These are phyloP conservation scores for Monilinia vaccinii-corymbosi DNA, from an alignment of 2,329 filamentous ascomycete species.

Conservation along the genomic window DNA sequence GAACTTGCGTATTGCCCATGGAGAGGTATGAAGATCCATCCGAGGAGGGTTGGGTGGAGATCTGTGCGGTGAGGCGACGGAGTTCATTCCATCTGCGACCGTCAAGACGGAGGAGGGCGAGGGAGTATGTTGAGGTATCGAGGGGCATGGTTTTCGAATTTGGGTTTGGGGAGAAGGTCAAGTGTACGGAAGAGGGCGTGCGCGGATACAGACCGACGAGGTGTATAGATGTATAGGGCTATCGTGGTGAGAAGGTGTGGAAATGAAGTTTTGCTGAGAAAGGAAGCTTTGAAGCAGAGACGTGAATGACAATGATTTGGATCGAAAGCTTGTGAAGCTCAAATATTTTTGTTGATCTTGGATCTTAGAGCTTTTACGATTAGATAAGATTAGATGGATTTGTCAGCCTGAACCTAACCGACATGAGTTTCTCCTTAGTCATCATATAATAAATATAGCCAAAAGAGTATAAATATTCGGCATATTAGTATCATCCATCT, in stretches of 20 bases:
- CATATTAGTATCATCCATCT: too few relatives aligned
- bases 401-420: not conserved
- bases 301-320: not conserved
- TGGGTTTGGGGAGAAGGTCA: not conserved
- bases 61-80: slow-evolving; percentile 76
- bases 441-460: too few relatives aligned
- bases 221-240: not conserved
- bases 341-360: not conserved
- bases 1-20: slow-evolving; percentile 95
- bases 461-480: too few relatives aligned
- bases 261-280: not conserved
- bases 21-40: slow-evolving; percentile 91
- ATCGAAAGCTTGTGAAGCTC: not conserved
- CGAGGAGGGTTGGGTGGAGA: slow-evolving; percentile 84
- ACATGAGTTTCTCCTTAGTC: too few relatives aligned
- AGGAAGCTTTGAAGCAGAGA: not conserved
- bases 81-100: slow-evolving; percentile 96
- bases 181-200: not conserved
- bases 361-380: not conserved
- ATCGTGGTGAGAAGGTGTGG: not conserved
- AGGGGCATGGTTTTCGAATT: slow-evolving; percentile 57
- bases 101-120: slow-evolving; percentile 75
- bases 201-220: not conserved
- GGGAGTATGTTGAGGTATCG: slow-evolving; percentile 83
- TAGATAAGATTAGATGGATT: slow-evolving; percentile 4